Base-by-base conservation (phyloP, 129 eudicot genomes). In the Rutidosis leptorrhynchoides region DNA sequence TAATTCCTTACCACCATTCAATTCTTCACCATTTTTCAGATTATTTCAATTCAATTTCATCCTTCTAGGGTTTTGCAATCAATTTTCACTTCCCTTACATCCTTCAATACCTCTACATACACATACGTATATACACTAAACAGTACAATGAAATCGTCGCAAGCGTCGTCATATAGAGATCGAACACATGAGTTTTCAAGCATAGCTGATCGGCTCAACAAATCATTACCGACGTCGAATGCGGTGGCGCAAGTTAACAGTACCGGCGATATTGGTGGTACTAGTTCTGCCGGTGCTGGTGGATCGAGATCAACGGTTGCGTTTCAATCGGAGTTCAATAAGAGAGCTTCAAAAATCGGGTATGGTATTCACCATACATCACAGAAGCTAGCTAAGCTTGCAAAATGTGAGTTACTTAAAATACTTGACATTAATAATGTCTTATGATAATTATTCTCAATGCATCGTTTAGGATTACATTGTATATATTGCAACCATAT, bases 351-450 rank as follows among this genome's bases (percentile, higher is more conserved):
- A 0, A 86, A 84, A 64, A 90, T 90, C 22, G 97, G 95, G 74
- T 82, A 77, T 30, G 97, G 95, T 17, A 90, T 90, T 32, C 97
- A 90, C 30, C 97, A 90, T 73, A 86, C 97, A 0, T 90, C 97
- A 74, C 90, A 90, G 83, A 86, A 90, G 80, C 95, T 90, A 6
- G 77, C 90, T 5, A 90, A 84, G 74, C 85, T 90, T 3, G 97
- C 97, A 0, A 80, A 84, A 79, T 82, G 97, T 90, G 79, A 81
- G 95, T 81, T 21, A 14, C 7, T 25, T 57, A 3, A 2, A 6
- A 7, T 25, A 57, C 20, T 10, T 56, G 4, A 23, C 22, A 5
- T 1, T 49, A 20, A 7, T 35, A 11, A 35, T 9, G 3, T 35
- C 10, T 35, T 9, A 35, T 35, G 42, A 8, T 35, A 35, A 9